phyloP scores from a whole-genome alignment of 805 yeast species.

The Phaffomyces antillensis region DNA sequence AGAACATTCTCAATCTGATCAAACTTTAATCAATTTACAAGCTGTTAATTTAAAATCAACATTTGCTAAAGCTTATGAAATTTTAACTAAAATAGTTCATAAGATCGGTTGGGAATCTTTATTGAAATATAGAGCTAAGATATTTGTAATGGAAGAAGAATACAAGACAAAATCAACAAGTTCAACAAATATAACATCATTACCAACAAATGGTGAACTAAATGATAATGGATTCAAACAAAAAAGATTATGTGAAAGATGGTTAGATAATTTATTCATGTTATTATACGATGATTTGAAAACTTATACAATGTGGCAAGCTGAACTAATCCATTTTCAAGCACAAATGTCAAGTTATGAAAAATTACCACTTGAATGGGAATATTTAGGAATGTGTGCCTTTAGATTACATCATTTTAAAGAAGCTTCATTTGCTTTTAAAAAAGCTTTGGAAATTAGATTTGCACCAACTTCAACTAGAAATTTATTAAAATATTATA shows the following conservation, averaged over 20 bases:
- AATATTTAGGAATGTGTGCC: slow-evolving; percentile 80
- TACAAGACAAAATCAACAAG: slow-evolving; percentile 32
- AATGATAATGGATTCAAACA: slow-evolving; percentile 43
- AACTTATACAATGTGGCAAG: slow-evolving; percentile 88
- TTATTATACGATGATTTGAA: slow-evolving; percentile 64
- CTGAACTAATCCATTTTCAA: slow-evolving; percentile 82
- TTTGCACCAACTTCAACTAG: slow-evolving; percentile 78
- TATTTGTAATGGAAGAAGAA: slow-evolving; percentile 66
- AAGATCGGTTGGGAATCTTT: slow-evolving; percentile 69
- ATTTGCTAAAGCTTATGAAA: slow-evolving; percentile 48
- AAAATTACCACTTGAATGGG: slow-evolving; percentile 86
- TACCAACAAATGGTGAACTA: background rate
- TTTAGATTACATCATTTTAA: slow-evolving; percentile 75
- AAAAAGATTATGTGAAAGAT: slow-evolving; percentile 63
- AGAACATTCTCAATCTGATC: slow-evolving; percentile 64
- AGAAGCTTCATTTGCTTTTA: slow-evolving; percentile 84
- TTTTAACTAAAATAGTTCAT: slow-evolving; percentile 59
- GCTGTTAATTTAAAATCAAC: slow-evolving; percentile 61
- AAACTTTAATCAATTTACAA: slow-evolving; percentile 52
- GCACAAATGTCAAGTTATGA: slow-evolving; percentile 77
- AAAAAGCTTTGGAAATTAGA: slow-evolving; percentile 59
- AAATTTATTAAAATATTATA: slow-evolving; percentile 62
- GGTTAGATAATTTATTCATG: slow-evolving; percentile 69
- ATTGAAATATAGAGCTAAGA: slow-evolving; percentile 49
- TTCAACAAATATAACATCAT: slow-evolving; percentile 2